Percentiles rank a stretch among this genome's conserved stretches.
Evolutionary conservation across 2,329 filamentous ascomycete species (phyloP).

Genomic region (Colletotrichum coccodes): DNA sequence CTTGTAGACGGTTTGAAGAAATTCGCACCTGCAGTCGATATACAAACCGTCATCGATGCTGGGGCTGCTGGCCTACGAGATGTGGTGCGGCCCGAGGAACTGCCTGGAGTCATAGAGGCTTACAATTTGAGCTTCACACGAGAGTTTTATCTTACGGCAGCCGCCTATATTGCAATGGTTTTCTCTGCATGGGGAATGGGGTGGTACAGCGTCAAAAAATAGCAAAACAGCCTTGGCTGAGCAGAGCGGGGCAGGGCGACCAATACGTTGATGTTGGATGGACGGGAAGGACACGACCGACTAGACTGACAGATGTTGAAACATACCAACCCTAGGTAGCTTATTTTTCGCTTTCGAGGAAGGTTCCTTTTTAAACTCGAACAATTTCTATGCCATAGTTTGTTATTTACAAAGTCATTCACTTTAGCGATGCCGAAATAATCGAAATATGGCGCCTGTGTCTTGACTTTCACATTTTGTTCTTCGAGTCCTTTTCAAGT

Average conservation of each 20-base stretch:
- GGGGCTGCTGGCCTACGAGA: neutral
- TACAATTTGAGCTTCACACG: neutral
- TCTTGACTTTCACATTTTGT: no score
- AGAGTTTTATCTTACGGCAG: neutral
- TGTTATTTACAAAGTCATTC: neutral
- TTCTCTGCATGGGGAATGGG: neutral
- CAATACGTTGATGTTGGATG: neutral
- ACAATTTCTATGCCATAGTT: neutral
- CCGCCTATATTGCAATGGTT: neutral
- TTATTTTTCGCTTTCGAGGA: no score
- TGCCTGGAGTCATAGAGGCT: neutral
- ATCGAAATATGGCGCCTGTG: no score
- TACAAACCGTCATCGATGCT: neutral
- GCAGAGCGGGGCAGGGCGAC: no score
- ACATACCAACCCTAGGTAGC: neutral
- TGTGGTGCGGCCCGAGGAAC: neutral
- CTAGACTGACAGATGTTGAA: neutral
- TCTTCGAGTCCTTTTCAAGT: no score
- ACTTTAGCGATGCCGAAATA: no score
- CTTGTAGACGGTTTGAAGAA: neutral
- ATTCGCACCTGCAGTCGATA: constrained; percentile 42
- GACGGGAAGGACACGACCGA: neutral
- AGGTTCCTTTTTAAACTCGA: neutral
- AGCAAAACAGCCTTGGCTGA: neutral
- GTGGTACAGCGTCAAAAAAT: neutral